phyloP scores from a whole-genome alignment of 2,329 filamentous ascomycete species.

The Grosmannia huntii region DNA sequence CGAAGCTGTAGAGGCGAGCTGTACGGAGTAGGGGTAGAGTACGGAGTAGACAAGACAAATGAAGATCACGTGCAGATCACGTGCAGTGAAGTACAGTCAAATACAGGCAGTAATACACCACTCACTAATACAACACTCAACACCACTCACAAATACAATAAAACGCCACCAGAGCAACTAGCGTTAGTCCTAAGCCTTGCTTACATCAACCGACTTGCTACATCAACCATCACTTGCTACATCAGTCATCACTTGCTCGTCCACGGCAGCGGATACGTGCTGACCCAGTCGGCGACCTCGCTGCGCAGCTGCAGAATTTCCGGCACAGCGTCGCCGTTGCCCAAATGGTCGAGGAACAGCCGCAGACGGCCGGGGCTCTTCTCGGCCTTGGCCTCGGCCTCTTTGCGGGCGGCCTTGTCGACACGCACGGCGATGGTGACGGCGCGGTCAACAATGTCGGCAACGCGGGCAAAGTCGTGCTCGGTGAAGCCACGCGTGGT shows the following conservation, averaged over 20 bases:
- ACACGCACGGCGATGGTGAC: slow-evolving; percentile 68
- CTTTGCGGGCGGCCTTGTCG: slow-evolving; percentile 58
- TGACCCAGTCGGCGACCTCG: slow-evolving; percentile 69
- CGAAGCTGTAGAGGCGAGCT: not conserved
- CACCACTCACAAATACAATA: too few species aligned
- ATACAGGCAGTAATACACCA: too few species aligned
- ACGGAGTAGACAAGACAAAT: too few species aligned
- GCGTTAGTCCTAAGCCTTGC: too few species aligned
- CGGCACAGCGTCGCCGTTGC: slow-evolving; percentile 51
- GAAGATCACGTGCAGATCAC: not conserved
- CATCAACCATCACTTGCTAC: too few species aligned
- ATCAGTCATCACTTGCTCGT: slow-evolving; percentile 19
- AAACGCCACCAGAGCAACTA: not conserved
- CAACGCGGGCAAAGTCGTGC: slow-evolving; percentile 76
- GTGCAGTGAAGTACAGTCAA: too few species aligned
- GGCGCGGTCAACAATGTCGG: slow-evolving; percentile 72
- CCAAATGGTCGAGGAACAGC: slow-evolving; percentile 55
- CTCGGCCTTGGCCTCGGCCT: slow-evolving; percentile 52
- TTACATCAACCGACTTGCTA: too few species aligned
- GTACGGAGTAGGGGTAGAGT: too few species aligned
- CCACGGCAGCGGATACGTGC: slow-evolving; percentile 62
- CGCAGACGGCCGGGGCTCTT: slow-evolving; percentile 53
- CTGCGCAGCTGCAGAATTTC: slow-evolving; percentile 62
- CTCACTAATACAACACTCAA: too few species aligned
- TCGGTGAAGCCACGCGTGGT: slow-evolving; percentile 87